Evolutionary conservation across 139 green algal genomes (phyloP), one percentile per base, ranked within the genome.

Genomic region (Ettlia oleoabundans): DNA sequence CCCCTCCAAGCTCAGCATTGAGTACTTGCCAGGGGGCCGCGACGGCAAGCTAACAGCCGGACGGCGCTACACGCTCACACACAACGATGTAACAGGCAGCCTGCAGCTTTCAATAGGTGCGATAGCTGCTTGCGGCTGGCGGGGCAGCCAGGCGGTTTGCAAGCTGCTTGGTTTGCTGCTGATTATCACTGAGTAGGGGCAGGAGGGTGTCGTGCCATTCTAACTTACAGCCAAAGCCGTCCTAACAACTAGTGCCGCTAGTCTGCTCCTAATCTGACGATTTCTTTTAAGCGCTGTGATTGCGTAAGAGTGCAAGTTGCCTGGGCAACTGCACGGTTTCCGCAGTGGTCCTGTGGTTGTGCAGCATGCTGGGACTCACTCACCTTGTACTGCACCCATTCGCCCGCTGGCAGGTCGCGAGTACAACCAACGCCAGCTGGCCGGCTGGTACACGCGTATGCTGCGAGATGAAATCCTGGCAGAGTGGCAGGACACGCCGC

Each of bases 41-140:
- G 19, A 37, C 21, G 24, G n/a, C 0, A 47, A 1, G 40, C 35
- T 66, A 18, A 55, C 22, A 19, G 51, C 82, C 0, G 65, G 77
- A 0, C 81, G 94, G 2, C 76, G 85, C n/a, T 98, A 98, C 87
- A 98, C 95, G 1, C 86, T 98, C 10, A 98, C 95, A 0, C 95
- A 98, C 86, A 97, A 98, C 78, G 95, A 98, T 82, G 68, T 98
- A 0, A 98, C 95, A 1, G 95, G 92, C 33, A 88, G 86, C 41
- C 87, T 98, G 22, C 63, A 83, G 24, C 85, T 98, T 5, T 91
- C 94, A 3, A 92, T 98, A 55, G 79, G 79, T 84, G 76, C 28
- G 76, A n/a, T n/a, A n/a, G n/a, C n/a, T n/a, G n/a, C n/a, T n/a
- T n/a, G n/a, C n/a, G n/a, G n/a, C n/a, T n/a, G n/a, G n/a, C n/a